These are phyloP conservation scores for thale cress (Arabidopsis thaliana) DNA, from an alignment of 345 rosid species.

Conservation along the genomic window TAIR10.1 NC_003076.8:14705501-14706000, in stretches of 20 bases:
- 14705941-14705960: neutral
- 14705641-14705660: constrained; percentile 26
- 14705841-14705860: neutral
- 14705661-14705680: constrained; percentile 44
- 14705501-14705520: constrained; percentile 45
- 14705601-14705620: neutral
- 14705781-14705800: neutral
- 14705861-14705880: constrained; percentile 1
- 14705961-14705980: neutral
- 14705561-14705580: neutral
- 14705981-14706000: neutral
- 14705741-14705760: constrained; percentile 14
- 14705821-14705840: neutral
- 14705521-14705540: neutral
- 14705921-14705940: neutral
- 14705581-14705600: neutral
- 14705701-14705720: constrained; percentile 41
- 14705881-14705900: neutral
- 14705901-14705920: neutral
- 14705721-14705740: constrained; percentile 33
- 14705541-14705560: neutral
- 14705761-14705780: neutral
- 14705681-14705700: constrained; percentile 48
- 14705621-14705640: constrained; percentile 40
- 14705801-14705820: neutral